Base-by-base conservation (phyloP, 768 basidiomycete genomes). In the Antrodiella citrinella region DNA sequence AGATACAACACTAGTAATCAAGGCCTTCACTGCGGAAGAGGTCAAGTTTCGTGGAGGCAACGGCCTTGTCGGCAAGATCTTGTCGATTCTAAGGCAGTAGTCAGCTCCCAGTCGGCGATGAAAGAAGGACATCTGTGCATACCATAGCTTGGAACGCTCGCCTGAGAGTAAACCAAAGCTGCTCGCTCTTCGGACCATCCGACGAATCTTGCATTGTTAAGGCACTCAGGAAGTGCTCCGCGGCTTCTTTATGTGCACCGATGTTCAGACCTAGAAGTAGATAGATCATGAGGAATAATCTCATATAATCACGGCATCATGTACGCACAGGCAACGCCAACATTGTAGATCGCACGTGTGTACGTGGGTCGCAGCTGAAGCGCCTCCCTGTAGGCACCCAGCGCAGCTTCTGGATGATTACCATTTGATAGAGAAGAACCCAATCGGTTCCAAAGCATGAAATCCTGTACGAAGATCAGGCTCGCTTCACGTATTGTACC, bases 291-390 rank as follows among this genome's bases (percentile, higher is more conserved):
- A 48, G 52, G 24, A 54, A 44, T 48, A 26, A n/a, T n/a, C n/a
- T n/a, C n/a, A n/a, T n/a, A n/a, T n/a, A n/a, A n/a, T n/a, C n/a
- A n/a, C n/a, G n/a, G n/a, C n/a, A n/a, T n/a, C n/a, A n/a, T n/a
- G n/a, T n/a, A n/a, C 90, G 59, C 61, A 93, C 93, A 99, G 19
- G 94, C 93, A 22, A 99, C 96, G 41, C 94, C 96, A 26, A 99
- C 90, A 60, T 99, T 99, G 63, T 95, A 97, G 20, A 97, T 90
- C 9, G 94, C 96, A 10, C 96, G 83, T 1, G 96, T 98, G 65
- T 96, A 99, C 0, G 92, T 94, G 22, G 96, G 96, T 35, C 92
- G 80, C 44, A 97, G 70, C 59, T 82, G 84, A 21, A 99, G 74
- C 0, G 96, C 96, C 64, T 93, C 83, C 52, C 88, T 77, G 64